Base-by-base conservation (phyloP, 2,329 filamentous ascomycete species). In the Amauroascus verrucosus region DNA sequence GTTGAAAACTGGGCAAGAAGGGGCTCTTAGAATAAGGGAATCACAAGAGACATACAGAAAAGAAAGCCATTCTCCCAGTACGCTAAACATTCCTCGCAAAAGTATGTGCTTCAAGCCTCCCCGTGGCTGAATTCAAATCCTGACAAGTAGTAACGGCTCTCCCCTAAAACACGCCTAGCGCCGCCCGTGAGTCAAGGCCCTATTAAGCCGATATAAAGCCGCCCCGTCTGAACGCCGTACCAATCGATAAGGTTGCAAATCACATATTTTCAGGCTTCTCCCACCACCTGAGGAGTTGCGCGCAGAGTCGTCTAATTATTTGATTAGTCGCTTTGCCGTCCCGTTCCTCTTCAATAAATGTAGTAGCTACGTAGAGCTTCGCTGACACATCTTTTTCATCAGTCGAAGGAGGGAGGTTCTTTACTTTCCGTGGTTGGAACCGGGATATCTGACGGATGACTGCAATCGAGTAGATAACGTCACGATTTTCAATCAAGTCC, bases 401-500 rank as follows among this genome's bases (percentile, higher is more conserved):
- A 22, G 77, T 74, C 56, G 72, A 77, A 58, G 78, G 78, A 30
- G 79, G 58, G 77, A 78, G 9, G 81, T 73, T 13, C 78, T 78
- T 63, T 78, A 81, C 44, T 82, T 56, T 58, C n/a, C 47, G 32
- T 4, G 58, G 58, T 30, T 60, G 57, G 18, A 56, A 79, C 30
- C 82, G 81, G 44, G 85, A 83, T 48, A 89, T 76, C 57, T 90
- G 82, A 24, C 88, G 82, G 14, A 86, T 82, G 53, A 95, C 81
- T 7, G 86, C 87, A 59, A 95, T 84, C 0, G 87, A 93, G 70
- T 95, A 95, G 54, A 96, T 80, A 16, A 95, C 84, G 65, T 96
- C 89, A 51, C 90, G 82, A 63, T 91, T 93, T 70, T 96, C 90
- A 22, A 84, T 80, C 46, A 85, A 85, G 60, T 88, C 85, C 11